A percentile compares a stretch with the other conserved stretches of the same genome.
These are phyloP conservation scores for Penicillium alfredii DNA, from an alignment of 495 filamentous ascomycete genomes.

Conservation along the genomic window DNA sequence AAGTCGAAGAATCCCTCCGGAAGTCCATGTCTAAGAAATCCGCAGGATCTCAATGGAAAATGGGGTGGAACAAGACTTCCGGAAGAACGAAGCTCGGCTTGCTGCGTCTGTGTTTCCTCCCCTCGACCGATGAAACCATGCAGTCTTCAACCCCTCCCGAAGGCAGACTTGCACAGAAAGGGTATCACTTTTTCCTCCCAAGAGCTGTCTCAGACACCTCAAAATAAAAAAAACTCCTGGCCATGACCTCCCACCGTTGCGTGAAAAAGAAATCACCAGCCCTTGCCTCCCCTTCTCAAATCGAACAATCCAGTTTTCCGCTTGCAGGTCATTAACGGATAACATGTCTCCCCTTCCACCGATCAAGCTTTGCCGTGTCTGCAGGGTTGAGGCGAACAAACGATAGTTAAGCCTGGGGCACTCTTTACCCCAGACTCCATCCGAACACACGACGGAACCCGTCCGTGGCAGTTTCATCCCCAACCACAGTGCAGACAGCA, in stretches of 20 bases:
- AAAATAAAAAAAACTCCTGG: slow-evolving; percentile 38
- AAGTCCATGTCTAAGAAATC: slow-evolving; percentile 27
- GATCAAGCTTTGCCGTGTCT: slow-evolving; percentile 13
- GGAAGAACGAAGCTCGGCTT: too few relatives aligned
- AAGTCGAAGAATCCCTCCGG: slow-evolving; percentile 26
- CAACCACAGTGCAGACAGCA: slow-evolving; percentile 25
- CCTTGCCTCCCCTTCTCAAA: slow-evolving; percentile 14
- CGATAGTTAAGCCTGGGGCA: slow-evolving; percentile 7
- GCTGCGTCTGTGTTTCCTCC: slow-evolving; percentile 26
- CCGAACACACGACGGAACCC: slow-evolving; percentile 32
- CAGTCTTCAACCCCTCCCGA: slow-evolving; percentile 35
- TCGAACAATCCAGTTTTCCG: slow-evolving; percentile 26
- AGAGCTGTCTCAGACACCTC: slow-evolving; percentile 45
- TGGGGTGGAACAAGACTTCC: slow-evolving; percentile 15
- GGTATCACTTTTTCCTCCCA: slow-evolving; percentile 49
- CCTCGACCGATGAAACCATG: slow-evolving; percentile 36
- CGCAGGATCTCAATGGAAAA: slow-evolving; percentile 32
- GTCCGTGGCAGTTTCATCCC: slow-evolving; percentile 21
- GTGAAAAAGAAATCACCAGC: slow-evolving; percentile 34
- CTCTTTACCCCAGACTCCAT: slow-evolving; percentile 29
- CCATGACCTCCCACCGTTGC: slow-evolving; percentile 33
- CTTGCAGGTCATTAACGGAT: slow-evolving; percentile 27
- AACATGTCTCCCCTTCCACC: slow-evolving; percentile 20
- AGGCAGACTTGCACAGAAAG: slow-evolving; percentile 45
- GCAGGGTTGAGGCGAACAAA: slow-evolving; percentile 8